Evolutionary conservation across 2,329 filamentous ascomycete genomes (phyloP).

Genomic region (Trichoderma simmonsii): DNA sequence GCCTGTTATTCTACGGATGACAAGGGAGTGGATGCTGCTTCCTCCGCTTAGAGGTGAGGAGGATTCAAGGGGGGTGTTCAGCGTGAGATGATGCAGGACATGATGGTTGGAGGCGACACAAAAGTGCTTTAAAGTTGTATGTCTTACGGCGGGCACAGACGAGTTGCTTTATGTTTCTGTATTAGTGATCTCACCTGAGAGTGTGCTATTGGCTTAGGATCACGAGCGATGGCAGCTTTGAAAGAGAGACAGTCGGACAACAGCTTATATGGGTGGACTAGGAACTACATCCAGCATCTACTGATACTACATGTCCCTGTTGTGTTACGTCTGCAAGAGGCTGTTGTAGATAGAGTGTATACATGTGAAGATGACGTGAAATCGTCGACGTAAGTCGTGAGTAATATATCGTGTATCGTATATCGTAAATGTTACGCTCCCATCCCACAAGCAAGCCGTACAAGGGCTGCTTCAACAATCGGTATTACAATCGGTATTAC

Average conservation of each 20-base stretch:
- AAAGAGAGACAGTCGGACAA: background rate
- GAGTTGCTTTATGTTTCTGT: background rate
- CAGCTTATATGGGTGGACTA: background rate
- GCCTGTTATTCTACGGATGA: background rate
- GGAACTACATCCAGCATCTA: background rate
- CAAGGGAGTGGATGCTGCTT: background rate
- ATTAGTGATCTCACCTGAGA: background rate
- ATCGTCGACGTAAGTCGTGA: background rate
- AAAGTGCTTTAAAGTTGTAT: background rate
- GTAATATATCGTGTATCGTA: background rate
- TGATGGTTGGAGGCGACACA: background rate
- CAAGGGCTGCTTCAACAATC: background rate
- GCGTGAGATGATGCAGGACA: background rate
- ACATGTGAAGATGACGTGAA: background rate
- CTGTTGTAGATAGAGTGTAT: background rate
- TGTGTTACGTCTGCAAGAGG: background rate
- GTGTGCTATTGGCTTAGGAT: background rate
- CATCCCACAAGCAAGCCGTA: background rate
- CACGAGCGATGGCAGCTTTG: background rate
- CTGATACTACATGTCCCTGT: background rate
- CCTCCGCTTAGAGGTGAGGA: background rate
- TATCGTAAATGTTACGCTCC: background rate
- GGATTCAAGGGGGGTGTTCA: background rate
- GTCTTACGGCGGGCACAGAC: background rate
- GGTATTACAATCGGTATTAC: background rate